Evolutionary conservation across 2,329 filamentous ascomycete species (phyloP), one percentile per base, ranked within the genome.

Genomic region (Fulvia fulva): DNA sequence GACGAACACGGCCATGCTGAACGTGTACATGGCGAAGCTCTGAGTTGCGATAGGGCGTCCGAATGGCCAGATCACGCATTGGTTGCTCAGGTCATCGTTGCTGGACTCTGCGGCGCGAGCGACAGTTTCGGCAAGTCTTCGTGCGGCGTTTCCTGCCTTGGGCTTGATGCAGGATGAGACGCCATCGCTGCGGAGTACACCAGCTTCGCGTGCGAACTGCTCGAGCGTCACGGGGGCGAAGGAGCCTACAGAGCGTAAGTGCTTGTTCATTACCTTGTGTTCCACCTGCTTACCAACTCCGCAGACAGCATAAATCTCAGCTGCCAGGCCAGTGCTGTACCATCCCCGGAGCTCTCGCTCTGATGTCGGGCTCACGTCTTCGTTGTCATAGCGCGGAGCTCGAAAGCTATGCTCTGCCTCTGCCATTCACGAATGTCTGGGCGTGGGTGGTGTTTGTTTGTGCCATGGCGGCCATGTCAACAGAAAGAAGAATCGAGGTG

Each of bases 1-100:
- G 9, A 95, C 75, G 22, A 96, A 75, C 0, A 97, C 92, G 68
- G 91, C 95, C 66, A 92, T 77, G 49, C 90, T 94, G 73, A 96
- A 96, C 0, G 91, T 96, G 74, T 97, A 97, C 88, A 97, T 91
- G 66, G 90, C 91, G 73, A 96, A 96, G 73, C 90, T 95, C 25
- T 91, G 89, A 1, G 91, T 96, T 71, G 95, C 96, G 73, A 97
- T 86, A 62, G 92, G 85, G 58, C 86, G 76, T 1, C 91, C 91
- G 34, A 95, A 76, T 7, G 96, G 80, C 59, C 85, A 85, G 50
- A 97, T 83, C 63, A 97, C 79, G 70, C 92, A 97, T 69, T 92
- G 89, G 41, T 81, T 81, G 23, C 80, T 78, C 37, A 50, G 26
- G 30, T 65, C 63, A 65, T 79, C 63, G 65, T 73, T 67, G 53